Conservation (phyloP, 306 rosid genomes). For the Citrullus amarus region DNA sequence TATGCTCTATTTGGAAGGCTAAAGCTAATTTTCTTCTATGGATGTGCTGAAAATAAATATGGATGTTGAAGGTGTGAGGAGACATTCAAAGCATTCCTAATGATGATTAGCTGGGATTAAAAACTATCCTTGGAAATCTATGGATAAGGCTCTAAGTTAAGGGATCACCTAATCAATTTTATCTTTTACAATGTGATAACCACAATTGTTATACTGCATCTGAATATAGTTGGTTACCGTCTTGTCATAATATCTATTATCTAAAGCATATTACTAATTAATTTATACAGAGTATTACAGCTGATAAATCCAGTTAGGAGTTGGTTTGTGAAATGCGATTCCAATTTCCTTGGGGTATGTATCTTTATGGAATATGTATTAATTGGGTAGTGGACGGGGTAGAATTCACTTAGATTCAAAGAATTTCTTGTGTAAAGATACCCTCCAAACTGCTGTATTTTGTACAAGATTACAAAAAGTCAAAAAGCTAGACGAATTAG, state of each 20-base stretch:
- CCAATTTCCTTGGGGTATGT: background rate
- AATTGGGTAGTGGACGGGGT: background rate
- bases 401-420: background rate
- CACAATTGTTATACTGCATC: background rate
- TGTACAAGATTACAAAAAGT: too few species aligned
- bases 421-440: too few species aligned
- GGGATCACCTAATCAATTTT: background rate
- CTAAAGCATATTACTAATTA: background rate
- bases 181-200: background rate
- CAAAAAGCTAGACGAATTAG: too few species aligned
- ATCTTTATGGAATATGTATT: background rate
- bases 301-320: background rate
- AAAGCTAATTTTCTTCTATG: background rate
- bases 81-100: background rate
- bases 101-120: background rate
- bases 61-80: background rate
- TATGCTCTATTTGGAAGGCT: conserved; percentile 9
- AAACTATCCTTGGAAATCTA: background rate
- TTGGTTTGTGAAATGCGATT: too few species aligned
- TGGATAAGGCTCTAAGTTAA: background rate
- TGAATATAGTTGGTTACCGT: background rate
- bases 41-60: conserved; percentile 7
- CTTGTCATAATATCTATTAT: background rate
- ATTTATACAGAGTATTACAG: background rate
- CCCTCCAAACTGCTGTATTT: too few species aligned